phyloP scores from a whole-genome alignment of 345 rosid genomes.

The Syzygium oleosum region DNA sequence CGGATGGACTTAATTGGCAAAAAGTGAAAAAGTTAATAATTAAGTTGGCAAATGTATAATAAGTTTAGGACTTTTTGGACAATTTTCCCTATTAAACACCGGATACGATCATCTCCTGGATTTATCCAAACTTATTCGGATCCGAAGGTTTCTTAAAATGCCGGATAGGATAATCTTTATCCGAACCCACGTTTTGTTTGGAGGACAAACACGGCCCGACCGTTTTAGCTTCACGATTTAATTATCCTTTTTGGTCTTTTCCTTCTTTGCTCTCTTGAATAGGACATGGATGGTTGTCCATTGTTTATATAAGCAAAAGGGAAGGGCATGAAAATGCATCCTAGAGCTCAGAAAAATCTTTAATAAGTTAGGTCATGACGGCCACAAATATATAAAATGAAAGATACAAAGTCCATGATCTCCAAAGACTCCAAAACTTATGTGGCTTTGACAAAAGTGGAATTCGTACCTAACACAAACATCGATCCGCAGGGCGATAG shows the following conservation, averaged over 20 bases:
- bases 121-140: neutral
- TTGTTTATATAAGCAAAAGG: neutral
- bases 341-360: neutral
- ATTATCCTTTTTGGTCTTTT: neutral
- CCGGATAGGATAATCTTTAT: neutral
- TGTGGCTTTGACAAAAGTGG: neutral
- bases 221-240: neutral
- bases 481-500: neutral
- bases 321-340: neutral
- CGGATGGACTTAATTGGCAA: no score
- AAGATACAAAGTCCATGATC: neutral
- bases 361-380: neutral
- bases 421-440: neutral
- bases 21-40: no score
- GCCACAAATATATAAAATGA: neutral
- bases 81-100: no score
- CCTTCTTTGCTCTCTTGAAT: neutral
- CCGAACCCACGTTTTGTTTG: neutral
- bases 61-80: no score
- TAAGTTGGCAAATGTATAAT: no score
- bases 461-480: neutral
- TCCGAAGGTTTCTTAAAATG: neutral
- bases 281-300: neutral
- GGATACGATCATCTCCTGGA: neutral
- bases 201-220: neutral